Evolutionary conservation across 176 grass and related monocot genomes (phyloP), one percentile per base, ranked within the genome.

Genomic region (Eragrostis curvula): DNA sequence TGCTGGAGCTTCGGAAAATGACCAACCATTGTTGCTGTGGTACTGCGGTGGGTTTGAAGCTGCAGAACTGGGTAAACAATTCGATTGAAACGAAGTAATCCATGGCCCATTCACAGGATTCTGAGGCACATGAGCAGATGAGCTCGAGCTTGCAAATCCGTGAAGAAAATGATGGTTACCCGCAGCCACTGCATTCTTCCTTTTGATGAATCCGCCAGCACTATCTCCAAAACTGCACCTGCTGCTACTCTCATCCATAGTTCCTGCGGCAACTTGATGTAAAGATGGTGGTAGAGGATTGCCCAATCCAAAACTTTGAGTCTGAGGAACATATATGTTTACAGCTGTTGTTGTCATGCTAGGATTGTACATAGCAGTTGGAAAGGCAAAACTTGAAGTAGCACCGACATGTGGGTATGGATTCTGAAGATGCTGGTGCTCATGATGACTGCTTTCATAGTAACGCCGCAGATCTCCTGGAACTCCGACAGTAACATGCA

Each of bases 81-180:
- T 84, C 79, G 74, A 70, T 75, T 86, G 79, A 67, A 79, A 85
- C 74, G 82, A 77, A 66, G 65, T 43, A 66, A 78, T 75, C 89
- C 89, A 91, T 47, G 67, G 82, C 25, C 66, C 66, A 48, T n/a
- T 41, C 51, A 32, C 68, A 83, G 79, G 65, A 75, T 83, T 83
- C 68, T 86, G 90, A 65, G 79, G 80, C 30, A 66, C 28, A 66
- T 66, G n/a, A 71, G 71, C 66, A 77, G 90, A 92, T 77, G 87
- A 89, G 78, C 84, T 89, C 73, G 90, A 87, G 58, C 87, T 81
- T 62, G 84, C 80, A 87, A 86, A 84, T 41, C 70, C 84, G 87
- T 77, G 77, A 71, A 81, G 18, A 87, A 79, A 85, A 57, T 78
- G 84, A 71, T 81, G 71, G 58, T 79, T 72, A 48, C 84, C 81